Percentiles rank a stretch among this genome's conserved stretches.
Conservation (phyloP, 2,329 filamentous ascomycete species). For the Cladosporium sp. region DNA sequence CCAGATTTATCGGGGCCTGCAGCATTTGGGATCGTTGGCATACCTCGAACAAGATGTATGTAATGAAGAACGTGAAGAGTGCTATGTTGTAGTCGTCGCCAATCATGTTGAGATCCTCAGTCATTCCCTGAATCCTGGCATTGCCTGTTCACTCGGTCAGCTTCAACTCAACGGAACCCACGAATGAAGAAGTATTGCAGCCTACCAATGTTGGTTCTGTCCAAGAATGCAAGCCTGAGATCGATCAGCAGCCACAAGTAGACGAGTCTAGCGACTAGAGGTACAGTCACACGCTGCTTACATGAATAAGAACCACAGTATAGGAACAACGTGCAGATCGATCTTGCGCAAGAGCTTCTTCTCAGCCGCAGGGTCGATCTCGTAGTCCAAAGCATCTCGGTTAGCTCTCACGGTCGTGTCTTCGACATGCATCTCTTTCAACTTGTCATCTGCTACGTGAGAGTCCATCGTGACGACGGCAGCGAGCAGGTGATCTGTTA, state of each 20-base stretch:
- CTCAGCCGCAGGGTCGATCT: constrained; percentile 30
- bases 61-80: constrained; percentile 34
- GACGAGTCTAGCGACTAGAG: constrained; percentile 24
- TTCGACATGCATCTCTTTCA: constrained; percentile 21
- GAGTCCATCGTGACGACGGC: neutral
- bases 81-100: constrained; percentile 37
- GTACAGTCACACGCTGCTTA: constrained; percentile 26
- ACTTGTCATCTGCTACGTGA: constrained; percentile 20
- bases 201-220: constrained; percentile 8
- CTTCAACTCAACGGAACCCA: no score
- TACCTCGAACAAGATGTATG: constrained; percentile 27
- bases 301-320: constrained; percentile 44
- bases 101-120: constrained; percentile 35
- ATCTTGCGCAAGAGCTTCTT: constrained; percentile 46
- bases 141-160: constrained; percentile 27
- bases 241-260: constrained; percentile 41
- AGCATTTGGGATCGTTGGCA: constrained; percentile 17
- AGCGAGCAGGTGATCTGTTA: neutral
- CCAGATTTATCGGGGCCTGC: neutral
- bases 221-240: constrained; percentile 36
- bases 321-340: constrained; percentile 38
- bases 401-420: constrained; percentile 20
- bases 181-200: no score
- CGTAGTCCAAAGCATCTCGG: constrained; percentile 14
- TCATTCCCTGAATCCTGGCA: constrained; percentile 38